Evolutionary conservation across 805 yeast genomes (phyloP).

Genomic region (Vanderwaltozyma verrucispora): DNA sequence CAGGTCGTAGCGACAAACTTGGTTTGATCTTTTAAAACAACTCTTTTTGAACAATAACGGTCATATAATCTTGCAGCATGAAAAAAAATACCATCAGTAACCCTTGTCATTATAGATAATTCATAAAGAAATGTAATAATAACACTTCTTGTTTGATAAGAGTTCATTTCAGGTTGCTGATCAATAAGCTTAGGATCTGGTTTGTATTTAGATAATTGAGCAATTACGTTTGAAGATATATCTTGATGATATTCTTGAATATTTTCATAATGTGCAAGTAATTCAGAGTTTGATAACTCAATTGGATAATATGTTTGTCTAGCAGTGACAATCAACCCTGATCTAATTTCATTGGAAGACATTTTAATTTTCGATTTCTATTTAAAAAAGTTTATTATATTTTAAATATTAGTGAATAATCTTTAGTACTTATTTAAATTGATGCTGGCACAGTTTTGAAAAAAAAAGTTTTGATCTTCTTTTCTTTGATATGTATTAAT

Average conservation of each 20-base stretch:
- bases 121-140: constrained; percentile 75
- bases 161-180: constrained; percentile 80
- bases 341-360: not conserved
- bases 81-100: constrained; percentile 59
- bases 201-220: constrained; percentile 30
- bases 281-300: constrained; percentile 40
- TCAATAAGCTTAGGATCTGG: constrained; percentile 59
- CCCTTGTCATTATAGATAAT: constrained; percentile 50
- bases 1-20: constrained; percentile 89
- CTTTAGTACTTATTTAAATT: no score
- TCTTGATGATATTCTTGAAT: constrained; percentile 46
- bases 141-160: constrained; percentile 55
- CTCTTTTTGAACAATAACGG: constrained; percentile 80
- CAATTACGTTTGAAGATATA: constrained; percentile 32
- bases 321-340: constrained; percentile 31
- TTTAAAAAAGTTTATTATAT: no score
- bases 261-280: constrained; percentile 35
- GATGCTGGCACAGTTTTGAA: no score
- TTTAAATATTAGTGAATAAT: no score
- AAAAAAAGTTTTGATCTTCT: no score
- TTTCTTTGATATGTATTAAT: no score
- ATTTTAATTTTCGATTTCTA: no score
- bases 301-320: constrained; percentile 42
- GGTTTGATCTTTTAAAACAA: constrained; percentile 75
- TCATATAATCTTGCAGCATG: constrained; percentile 71